Base-by-base conservation (phyloP, 2,329 filamentous ascomycete species). In the Paraphaeosphaeria sporulosa region DNA sequence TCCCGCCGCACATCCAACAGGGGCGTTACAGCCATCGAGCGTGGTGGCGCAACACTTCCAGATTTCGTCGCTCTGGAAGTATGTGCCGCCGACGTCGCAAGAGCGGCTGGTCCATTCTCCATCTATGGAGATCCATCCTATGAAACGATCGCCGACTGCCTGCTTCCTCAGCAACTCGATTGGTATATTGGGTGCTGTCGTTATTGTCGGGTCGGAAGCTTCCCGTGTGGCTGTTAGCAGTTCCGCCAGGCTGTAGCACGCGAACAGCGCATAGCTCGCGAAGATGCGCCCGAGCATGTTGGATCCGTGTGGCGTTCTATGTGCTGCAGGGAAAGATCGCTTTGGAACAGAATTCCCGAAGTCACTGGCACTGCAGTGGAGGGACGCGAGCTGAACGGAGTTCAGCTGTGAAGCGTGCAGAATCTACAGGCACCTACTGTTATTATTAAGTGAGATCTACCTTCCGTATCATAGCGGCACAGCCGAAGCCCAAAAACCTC, bases 21-120 rank as follows among this genome's bases (percentile, higher is more conserved):
- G 65, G 10, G 67, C 64, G 53, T 66, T 62, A 44, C 71, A 73
- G 13, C 64, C 62, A 34, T 64, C 59, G 7, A 50, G 54, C 3
- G 67, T 63, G 5, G 68, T 71, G 10, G 65, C 56, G 57, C 70
- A 73, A 34, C 71, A 73, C 52, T 63, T 61, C 64, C 64, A 71
- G 43, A 65, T 61, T 3, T 64, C 59, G 1, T 43, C 59, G 10
- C 34, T 65, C 27, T 69, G 64, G 40, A 63, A 72, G 32, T 63
- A 65, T 21, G 67, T 73, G 15, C 63, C 67, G 23, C 68, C 70
- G 43, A 55, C 0, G 36, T 68, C 63, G 40, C 69, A 73, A 5
- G 54, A 49, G 38, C 64, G 44, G 25, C 54, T 59, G 0, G 59
- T 50, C 70, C 70, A 73, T 8, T 7, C 25, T 10, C 64, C 64